These are phyloP conservation scores for Fraxinus platypoda DNA, from an alignment of 305 asterid species.

Conservation along the genomic window DNA sequence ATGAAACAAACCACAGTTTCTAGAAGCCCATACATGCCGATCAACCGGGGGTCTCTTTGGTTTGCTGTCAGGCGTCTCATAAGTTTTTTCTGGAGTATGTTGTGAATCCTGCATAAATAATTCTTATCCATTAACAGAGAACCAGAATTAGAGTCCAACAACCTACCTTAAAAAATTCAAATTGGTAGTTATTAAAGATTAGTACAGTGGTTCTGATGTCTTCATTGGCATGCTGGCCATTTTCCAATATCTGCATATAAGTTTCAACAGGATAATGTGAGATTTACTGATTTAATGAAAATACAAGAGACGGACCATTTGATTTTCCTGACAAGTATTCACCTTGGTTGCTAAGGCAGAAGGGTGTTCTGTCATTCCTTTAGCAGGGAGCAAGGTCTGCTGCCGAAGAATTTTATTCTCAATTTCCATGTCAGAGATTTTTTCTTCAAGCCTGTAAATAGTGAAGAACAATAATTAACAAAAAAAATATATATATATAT, in stretches of 20 bases:
- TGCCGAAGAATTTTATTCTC: constrained; percentile 92
- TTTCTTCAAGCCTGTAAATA: constrained; percentile 77
- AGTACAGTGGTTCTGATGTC: constrained; percentile 47
- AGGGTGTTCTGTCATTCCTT: constrained; percentile 48
- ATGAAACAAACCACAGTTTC: constrained; percentile 12
- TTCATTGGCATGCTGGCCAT: constrained; percentile 75
- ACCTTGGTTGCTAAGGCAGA: constrained; percentile 56
- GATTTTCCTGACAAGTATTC: constrained; percentile 21
- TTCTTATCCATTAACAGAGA: neutral
- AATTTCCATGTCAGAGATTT: constrained; percentile 82
- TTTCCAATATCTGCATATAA: constrained; percentile 65
- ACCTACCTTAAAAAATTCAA: constrained; percentile 12
- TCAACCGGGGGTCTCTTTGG: constrained; percentile 77
- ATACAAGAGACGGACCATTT: constrained; percentile 13
- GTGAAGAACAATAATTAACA: neutral
- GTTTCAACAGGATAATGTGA: constrained; percentile 23
- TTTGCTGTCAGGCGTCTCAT: constrained; percentile 86
- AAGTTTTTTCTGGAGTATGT: constrained; percentile 54
- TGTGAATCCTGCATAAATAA: constrained; percentile 59
- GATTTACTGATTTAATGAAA: constrained; percentile 22
- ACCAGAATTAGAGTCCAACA: constrained; percentile 11
- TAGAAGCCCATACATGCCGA: constrained; percentile 59
- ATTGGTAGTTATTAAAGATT: constrained; percentile 23
- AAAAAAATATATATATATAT: neutral
- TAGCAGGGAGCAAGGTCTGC: constrained; percentile 64